Percentiles rank a stretch among this genome's conserved stretches.
These are phyloP conservation scores for Isabelozyma pseudorhagii DNA, from an alignment of 805 yeast genomes.

Conservation along the genomic window DNA sequence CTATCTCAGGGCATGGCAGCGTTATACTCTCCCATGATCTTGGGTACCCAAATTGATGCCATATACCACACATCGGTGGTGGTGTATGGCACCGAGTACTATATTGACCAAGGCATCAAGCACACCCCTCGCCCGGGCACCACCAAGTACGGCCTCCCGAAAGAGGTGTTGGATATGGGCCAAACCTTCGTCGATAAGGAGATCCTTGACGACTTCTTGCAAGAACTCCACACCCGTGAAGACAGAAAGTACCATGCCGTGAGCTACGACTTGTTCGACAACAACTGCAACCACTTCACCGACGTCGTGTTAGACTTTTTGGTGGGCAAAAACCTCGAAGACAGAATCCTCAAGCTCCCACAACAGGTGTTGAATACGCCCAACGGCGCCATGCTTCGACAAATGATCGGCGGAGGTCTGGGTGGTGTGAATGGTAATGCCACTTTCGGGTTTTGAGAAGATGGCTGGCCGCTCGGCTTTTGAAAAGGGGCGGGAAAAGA, in stretches of 20 bases:
- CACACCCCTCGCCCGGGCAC: conserved; percentile 40
- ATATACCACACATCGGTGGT: conserved; percentile 66
- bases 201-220: conserved; percentile 49
- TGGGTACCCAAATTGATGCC: conserved; percentile 58
- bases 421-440: background rate
- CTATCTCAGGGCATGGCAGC: conserved; percentile 61
- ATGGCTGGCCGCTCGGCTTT: no score
- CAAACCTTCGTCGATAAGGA: conserved; percentile 50
- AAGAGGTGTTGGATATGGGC: conserved; percentile 51
- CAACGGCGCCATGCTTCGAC: conserved; percentile 31
- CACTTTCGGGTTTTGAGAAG: background rate
- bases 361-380: conserved; percentile 43
- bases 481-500: no score
- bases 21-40: conserved; percentile 43
- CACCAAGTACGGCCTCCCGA: conserved; percentile 60
- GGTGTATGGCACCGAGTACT: conserved; percentile 51
- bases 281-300: conserved; percentile 69
- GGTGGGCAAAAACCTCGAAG: conserved; percentile 54
- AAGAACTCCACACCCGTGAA: conserved; percentile 41
- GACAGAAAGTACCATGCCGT: conserved; percentile 42
- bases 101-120: conserved; percentile 58
- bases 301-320: conserved; percentile 55
- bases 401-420: conserved; percentile 22
- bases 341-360: conserved; percentile 51
- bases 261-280: conserved; percentile 54